Conservation (phyloP, 106 monocot genomes). For the Allium fistulosum region DNA sequence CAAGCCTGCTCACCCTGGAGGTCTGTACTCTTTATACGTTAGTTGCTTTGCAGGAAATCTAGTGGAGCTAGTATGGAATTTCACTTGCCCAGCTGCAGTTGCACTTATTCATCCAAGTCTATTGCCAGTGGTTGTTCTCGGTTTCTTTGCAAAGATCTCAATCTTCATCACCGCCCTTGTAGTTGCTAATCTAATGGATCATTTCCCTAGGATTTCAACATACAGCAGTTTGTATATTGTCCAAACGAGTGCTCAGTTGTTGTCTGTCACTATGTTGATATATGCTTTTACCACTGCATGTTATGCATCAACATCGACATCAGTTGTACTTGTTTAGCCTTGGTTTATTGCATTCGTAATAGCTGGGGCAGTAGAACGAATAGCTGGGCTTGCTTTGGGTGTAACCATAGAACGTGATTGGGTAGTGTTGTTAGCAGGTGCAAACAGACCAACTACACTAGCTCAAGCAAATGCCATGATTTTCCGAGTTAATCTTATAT, state of each 20-base stretch:
- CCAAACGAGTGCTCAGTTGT: no score
- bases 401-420: constrained; percentile 90
- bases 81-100: constrained; percentile 92
- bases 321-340: constrained; percentile 60
- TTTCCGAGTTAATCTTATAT: constrained; percentile 77
- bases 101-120: constrained; percentile 41
- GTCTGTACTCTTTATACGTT: no score
- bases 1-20: no score
- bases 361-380: constrained; percentile 67
- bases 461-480: constrained; percentile 74
- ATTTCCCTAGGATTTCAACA: no score
- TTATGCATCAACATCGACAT: constrained; percentile 40
- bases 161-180: no score
- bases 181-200: no score
- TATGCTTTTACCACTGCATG: constrained; percentile 25
- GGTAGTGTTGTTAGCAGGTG: constrained; percentile 89
- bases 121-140: no score
- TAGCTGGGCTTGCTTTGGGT: constrained; percentile 75
- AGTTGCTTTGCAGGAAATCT: constrained; percentile 49
- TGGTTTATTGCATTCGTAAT: constrained; percentile 74
- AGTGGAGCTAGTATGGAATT: constrained; percentile 89
- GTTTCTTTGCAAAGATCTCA: no score
- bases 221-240: no score
- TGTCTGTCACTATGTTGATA: no score
- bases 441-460: constrained; percentile 69